Percentiles rank a stretch among this genome's conserved stretches.
Conservation (phyloP, 2,329 filamentous ascomycete genomes). For the Penicillium sp. region DNA sequence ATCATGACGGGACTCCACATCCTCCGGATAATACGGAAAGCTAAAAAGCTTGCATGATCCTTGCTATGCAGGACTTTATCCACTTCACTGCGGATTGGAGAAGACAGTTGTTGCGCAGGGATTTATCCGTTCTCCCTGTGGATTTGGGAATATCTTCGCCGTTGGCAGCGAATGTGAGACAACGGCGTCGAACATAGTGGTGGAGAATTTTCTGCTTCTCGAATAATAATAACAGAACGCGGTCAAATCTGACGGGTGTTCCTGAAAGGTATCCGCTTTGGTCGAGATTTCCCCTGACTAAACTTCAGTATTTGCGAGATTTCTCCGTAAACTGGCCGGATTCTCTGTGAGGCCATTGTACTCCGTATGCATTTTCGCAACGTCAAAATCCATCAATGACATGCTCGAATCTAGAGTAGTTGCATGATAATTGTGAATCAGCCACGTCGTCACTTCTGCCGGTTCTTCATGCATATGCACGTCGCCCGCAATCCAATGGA, state of each 20-base stretch:
- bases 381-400: background rate
- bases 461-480: slow-evolving; percentile 2
- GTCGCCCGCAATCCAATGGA: background rate
- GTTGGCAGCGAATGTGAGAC: slow-evolving; percentile 8
- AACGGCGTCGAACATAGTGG: slow-evolving; percentile 3
- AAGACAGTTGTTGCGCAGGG: background rate
- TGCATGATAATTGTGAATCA: background rate
- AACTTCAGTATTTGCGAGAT: background rate
- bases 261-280: background rate
- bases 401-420: background rate
- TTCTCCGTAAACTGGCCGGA: background rate
- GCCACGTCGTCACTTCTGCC: slow-evolving; percentile 1
- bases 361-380: background rate
- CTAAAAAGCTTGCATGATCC: background rate
- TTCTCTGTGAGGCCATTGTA: background rate
- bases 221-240: background rate
- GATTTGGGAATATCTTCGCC: slow-evolving; percentile 12
- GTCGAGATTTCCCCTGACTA: background rate
- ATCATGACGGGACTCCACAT: slow-evolving; percentile 5
- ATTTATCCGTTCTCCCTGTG: background rate
- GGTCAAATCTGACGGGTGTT: slow-evolving; percentile 1
- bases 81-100: slow-evolving; percentile 8
- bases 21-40: background rate
- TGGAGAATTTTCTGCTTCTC: slow-evolving; percentile 1
- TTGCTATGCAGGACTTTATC: background rate